Conservation (phyloP, 2,329 filamentous ascomycete genomes). For the Cercospora janseana region DNA sequence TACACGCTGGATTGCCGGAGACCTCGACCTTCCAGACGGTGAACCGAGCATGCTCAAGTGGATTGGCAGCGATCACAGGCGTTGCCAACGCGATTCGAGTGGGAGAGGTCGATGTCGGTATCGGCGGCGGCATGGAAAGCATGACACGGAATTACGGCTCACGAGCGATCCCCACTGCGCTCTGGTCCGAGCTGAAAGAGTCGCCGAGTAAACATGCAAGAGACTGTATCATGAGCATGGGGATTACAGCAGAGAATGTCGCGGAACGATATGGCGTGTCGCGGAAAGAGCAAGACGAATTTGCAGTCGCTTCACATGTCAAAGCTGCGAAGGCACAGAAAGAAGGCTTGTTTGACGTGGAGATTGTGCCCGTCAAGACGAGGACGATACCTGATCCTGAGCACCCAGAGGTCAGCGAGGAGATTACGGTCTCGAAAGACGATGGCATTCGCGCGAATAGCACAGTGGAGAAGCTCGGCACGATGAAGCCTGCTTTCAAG, state of each 20-base stretch:
- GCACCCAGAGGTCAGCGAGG: slow-evolving; percentile 48
- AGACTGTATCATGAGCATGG: slow-evolving; percentile 95
- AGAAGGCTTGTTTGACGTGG: slow-evolving; percentile 67
- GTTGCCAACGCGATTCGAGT: slow-evolving; percentile 73
- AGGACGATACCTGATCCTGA: slow-evolving; percentile 64
- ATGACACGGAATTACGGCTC: slow-evolving; percentile 91
- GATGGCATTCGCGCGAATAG: slow-evolving; percentile 75
- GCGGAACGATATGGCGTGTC: slow-evolving; percentile 71
- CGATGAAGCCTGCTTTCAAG: slow-evolving; percentile 83
- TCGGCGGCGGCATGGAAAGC: slow-evolving; percentile 91
- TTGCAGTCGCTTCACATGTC: slow-evolving; percentile 71
- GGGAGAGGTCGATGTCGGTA: slow-evolving; percentile 68
- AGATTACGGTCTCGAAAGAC: slow-evolving; percentile 69
- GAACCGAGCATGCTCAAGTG: slow-evolving; percentile 81
- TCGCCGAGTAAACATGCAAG: slow-evolving; percentile 65
- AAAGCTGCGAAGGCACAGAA: slow-evolving; percentile 70
- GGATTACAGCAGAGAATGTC: slow-evolving; percentile 85
- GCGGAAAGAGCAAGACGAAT: slow-evolving; percentile 75
- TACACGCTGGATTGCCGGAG: slow-evolving; percentile 74
- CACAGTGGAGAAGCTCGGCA: slow-evolving; percentile 67
- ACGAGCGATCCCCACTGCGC: slow-evolving; percentile 75
- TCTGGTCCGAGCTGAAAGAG: slow-evolving; percentile 72
- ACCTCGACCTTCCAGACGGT: slow-evolving; percentile 78
- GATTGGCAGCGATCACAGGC: slow-evolving; percentile 71
- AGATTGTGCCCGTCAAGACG: slow-evolving; percentile 79